Percentiles rank a stretch among this genome's conserved stretches.
phyloP scores from a whole-genome alignment of 495 filamentous ascomycete genomes.

The Aspergillus sparsus region DNA sequence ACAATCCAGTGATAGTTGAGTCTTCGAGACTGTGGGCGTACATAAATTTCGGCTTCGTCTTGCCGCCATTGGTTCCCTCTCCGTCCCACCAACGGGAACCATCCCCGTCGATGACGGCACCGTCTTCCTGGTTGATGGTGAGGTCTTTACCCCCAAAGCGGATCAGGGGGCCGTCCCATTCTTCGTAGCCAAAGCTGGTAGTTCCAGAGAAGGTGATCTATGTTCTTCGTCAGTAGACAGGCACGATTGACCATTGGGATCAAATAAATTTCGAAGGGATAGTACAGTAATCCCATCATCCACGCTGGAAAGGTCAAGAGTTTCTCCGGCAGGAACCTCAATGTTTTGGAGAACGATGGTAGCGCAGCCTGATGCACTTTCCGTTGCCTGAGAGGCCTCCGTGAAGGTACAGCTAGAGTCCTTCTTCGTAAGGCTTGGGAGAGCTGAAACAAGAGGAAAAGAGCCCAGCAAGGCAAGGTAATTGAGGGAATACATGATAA shows the following conservation, averaged over 20 bases:
- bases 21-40: slow-evolving; percentile 48
- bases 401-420: slow-evolving; percentile 52
- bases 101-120: slow-evolving; percentile 45
- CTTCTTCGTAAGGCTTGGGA: slow-evolving; percentile 29
- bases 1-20: slow-evolving; percentile 45
- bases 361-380: slow-evolving; percentile 51
- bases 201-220: slow-evolving; percentile 54
- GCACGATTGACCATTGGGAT: background rate
- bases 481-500: slow-evolving; percentile 28
- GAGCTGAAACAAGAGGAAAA: slow-evolving; percentile 29
- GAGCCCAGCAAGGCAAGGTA: slow-evolving; percentile 26
- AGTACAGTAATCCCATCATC: slow-evolving; percentile 45
- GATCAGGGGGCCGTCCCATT: slow-evolving; percentile 56
- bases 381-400: slow-evolving; percentile 42
- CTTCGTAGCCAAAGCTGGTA: slow-evolving; percentile 55
- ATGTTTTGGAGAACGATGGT: slow-evolving; percentile 51
- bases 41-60: slow-evolving; percentile 61
- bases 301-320: slow-evolving; percentile 52
- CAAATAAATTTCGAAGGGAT: background rate
- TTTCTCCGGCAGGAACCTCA: slow-evolving; percentile 53
- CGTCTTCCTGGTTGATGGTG: slow-evolving; percentile 42
- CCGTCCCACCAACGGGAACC: slow-evolving; percentile 56
- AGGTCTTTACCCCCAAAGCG: slow-evolving; percentile 47
- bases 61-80: slow-evolving; percentile 55
- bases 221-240: background rate